Percentiles rank a stretch among this genome's conserved stretches.
Conservation (phyloP, 192 early-diverging fungal species). For the Jimgerdemannia flammicorona region DNA sequence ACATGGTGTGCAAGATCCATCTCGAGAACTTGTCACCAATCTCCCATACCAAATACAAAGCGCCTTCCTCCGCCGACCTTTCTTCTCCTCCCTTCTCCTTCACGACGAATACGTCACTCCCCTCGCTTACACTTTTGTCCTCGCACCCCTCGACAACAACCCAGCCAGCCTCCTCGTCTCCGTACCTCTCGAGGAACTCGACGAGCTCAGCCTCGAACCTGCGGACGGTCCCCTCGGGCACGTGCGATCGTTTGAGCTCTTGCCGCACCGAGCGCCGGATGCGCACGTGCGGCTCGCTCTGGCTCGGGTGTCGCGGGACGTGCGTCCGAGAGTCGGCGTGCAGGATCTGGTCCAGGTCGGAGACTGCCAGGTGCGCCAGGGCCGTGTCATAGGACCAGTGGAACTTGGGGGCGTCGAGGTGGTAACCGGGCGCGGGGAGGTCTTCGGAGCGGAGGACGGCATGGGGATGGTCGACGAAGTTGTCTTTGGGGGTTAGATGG, state of each 20-base stretch:
- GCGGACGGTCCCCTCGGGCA: conserved; percentile 42
- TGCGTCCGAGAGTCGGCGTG: neutral
- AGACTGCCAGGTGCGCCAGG: conserved; percentile 25
- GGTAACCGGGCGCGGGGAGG: conserved; percentile 44
- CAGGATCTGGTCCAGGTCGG: conserved; percentile 10
- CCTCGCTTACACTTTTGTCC: neutral
- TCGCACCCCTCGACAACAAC: conserved; percentile 9
- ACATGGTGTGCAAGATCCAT: conserved; percentile 44
- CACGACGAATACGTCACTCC: conserved; percentile 2
- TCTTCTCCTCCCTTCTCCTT: neutral
- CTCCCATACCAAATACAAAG: conserved; percentile 37
- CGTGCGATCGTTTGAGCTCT: conserved; percentile 44
- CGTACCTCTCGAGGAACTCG: conserved; percentile 33
- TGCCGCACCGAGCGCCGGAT: conserved; percentile 34
- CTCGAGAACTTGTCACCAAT: conserved; percentile 46
- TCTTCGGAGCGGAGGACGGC: conserved; percentile 47
- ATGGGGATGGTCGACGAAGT: conserved; percentile 48
- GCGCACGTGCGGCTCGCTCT: conserved; percentile 20
- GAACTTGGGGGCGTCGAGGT: conserved; percentile 25
- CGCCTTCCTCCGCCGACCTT: conserved; percentile 9
- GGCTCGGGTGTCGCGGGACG: conserved; percentile 25
- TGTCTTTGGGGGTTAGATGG: conserved; percentile 30
- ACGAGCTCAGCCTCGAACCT: conserved; percentile 43
- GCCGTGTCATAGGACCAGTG: conserved; percentile 43
- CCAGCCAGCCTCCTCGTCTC: conserved; percentile 11